phyloP scores from a whole-genome alignment of 2,329 filamentous ascomycete species.

The Colletotrichum sublineola region DNA sequence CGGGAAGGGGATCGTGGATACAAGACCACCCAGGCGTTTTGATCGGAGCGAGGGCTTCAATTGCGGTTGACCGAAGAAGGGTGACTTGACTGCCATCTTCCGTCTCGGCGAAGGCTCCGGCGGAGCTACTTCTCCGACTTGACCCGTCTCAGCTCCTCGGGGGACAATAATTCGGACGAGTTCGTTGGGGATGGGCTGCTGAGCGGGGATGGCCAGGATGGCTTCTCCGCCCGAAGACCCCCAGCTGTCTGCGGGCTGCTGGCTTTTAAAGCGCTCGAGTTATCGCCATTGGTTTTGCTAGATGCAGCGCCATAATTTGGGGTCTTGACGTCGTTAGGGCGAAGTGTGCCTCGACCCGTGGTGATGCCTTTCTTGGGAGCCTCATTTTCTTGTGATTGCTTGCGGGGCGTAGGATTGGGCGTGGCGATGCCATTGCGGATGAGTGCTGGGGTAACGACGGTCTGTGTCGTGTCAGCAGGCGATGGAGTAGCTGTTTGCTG shows the following conservation, averaged over 20 bases:
- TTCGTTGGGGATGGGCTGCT: slow-evolving; percentile 23
- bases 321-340: not conserved
- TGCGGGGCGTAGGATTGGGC: slow-evolving; percentile 30
- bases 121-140: slow-evolving; percentile 32
- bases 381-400: slow-evolving; percentile 21
- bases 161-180: slow-evolving; percentile 36
- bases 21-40: slow-evolving; percentile 56
- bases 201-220: slow-evolving; percentile 29
- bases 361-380: slow-evolving; percentile 3
- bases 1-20: slow-evolving; percentile 75
- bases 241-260: slow-evolving; percentile 39
- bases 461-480: not conserved
- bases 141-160: slow-evolving; percentile 29
- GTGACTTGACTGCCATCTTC: slow-evolving; percentile 47
- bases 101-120: slow-evolving; percentile 8
- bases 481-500: slow-evolving; percentile 19
- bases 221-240: slow-evolving; percentile 36
- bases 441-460: slow-evolving; percentile 17
- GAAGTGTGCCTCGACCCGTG: not conserved
- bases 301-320: not conserved
- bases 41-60: slow-evolving; percentile 45
- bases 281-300: slow-evolving; percentile 1
- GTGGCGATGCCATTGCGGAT: slow-evolving; percentile 27
- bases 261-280: slow-evolving; percentile 36
- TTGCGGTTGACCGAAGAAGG: slow-evolving; percentile 49